These are phyloP conservation scores for Effrenium voratum DNA, from an alignment of 73 alveolate genomes.

Conservation along the genomic window DNA sequence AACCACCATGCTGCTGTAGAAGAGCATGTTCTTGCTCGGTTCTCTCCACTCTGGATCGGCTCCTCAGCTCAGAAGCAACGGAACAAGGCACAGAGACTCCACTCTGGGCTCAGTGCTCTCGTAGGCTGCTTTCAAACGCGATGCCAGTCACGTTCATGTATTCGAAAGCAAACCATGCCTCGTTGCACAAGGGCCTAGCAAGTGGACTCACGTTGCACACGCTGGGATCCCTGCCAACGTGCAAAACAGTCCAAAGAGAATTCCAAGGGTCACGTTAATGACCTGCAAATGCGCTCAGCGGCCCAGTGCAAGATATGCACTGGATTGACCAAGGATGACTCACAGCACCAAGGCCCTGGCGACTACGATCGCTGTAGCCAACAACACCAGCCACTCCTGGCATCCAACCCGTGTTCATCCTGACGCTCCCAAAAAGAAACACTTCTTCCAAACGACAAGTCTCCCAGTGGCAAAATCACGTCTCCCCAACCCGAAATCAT, in stretches of 20 bases:
- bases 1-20: conserved; percentile 58
- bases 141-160: conserved; percentile 77
- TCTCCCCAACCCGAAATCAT: not conserved
- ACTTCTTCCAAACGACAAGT: not conserved
- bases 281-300: not conserved
- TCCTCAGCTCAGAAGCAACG: conserved; percentile 3
- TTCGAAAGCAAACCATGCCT: conserved; percentile 92
- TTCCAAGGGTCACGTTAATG: conserved; percentile 86
- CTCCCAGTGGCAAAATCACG: not conserved
- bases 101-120: conserved; percentile 50
- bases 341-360: not conserved
- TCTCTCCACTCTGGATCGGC: conserved; percentile 90
- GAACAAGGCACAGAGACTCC: not conserved
- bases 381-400: conserved; percentile 84
- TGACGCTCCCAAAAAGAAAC: not conserved
- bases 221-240: conserved; percentile 32
- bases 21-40: conserved; percentile 70
- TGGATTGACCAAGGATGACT: not conserved
- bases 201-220: not conserved
- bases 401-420: not conserved
- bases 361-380: conserved; percentile 77
- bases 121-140: conserved; percentile 66
- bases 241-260: conserved; percentile 90
- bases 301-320: not conserved
- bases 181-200: not conserved